Evolutionary conservation across 73 alveolate genomes (phyloP), one percentile per base, ranked within the genome.

Genomic region (Paramecium octaurelia): DNA sequence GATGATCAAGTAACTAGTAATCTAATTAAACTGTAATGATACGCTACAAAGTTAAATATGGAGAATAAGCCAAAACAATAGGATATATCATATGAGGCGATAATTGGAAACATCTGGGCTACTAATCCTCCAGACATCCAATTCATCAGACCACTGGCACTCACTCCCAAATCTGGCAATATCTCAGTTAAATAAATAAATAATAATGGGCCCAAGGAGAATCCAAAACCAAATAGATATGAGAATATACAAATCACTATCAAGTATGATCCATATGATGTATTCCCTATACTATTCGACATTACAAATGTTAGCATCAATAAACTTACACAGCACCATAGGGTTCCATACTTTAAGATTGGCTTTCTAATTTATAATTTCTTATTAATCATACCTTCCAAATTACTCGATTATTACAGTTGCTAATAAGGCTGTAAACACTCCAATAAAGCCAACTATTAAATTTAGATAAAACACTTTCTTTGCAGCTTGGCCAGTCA

Each of bases 171-270:
- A 31, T 80, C 91, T 18, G 91, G 91, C 24, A 80, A 43, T 42
- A 80, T 80, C 44, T 80, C 91, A 24, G 91, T 80, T 20, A 80
- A 24, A 80, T 80, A 80, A 23, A 80, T 80, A 18, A 80, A 80
- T 80, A 80, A 43, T 27, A 80, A 48, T 23, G 91, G 91, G 5
- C 91, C 91, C 12, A 80, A n/a, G 10, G 91, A 80, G 20, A 80
- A 43, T 7, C 91, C 91, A 46, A 80, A 80, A n/a, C 91, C 91
- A 44, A 46, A 40, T 46, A 80, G 29, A 46, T 44, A 80, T 0
- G 60, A 34, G 18, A 80, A 80, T 20, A 80, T 20, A 11, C 27
- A 23, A 18, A 80, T 34, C 34, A 80, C 57, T 18, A 46, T 48
- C 21, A 24, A 18, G 12, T 21, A 40, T 21, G 48, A n/a, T 27